phyloP scores from a whole-genome alignment of 2,329 filamentous ascomycete genomes.

The Pseudonectria foliicola region DNA sequence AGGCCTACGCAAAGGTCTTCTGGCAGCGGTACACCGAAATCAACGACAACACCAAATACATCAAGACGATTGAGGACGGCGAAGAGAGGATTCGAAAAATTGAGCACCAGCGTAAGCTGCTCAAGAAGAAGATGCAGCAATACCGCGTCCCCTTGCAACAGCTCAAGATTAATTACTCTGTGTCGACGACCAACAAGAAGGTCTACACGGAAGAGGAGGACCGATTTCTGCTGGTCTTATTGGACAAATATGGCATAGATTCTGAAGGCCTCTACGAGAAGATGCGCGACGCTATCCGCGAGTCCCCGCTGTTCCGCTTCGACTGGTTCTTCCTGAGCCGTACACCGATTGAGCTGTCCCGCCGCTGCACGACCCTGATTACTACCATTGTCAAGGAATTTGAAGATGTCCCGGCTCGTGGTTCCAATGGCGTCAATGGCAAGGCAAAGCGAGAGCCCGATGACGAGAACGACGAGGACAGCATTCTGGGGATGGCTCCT shows the following conservation, averaged over 20 bases:
- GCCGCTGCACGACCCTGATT: slow-evolving; percentile 87
- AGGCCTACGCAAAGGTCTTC: slow-evolving; percentile 87
- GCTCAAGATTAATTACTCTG: slow-evolving; percentile 97
- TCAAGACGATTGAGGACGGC: slow-evolving; percentile 84
- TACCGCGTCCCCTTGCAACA: slow-evolving; percentile 97
- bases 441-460: slow-evolving; percentile 67
- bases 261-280: slow-evolving; percentile 84
- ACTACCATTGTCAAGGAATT: slow-evolving; percentile 95
- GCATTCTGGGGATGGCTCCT: slow-evolving; percentile 71
- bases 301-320: slow-evolving; percentile 91
- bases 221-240: slow-evolving; percentile 84
- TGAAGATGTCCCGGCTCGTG: slow-evolving; percentile 56
- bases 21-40: slow-evolving; percentile 95
- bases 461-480: slow-evolving; percentile 79
- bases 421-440: slow-evolving; percentile 55
- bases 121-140: slow-evolving; percentile 91
- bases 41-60: slow-evolving; percentile 78
- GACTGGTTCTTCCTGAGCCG: slow-evolving; percentile 99
- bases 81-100: slow-evolving; percentile 86
- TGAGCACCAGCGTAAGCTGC: slow-evolving; percentile 85
- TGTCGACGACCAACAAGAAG: slow-evolving; percentile 99
- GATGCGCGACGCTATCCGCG: slow-evolving; percentile 94
- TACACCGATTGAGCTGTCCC: slow-evolving; percentile 85
- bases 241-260: slow-evolving; percentile 89
- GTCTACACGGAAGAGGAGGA: slow-evolving; percentile 99